These are phyloP conservation scores for Detonula confervacea DNA, from an alignment of 352 stramenopile genomes.

Conservation along the genomic window DNA sequence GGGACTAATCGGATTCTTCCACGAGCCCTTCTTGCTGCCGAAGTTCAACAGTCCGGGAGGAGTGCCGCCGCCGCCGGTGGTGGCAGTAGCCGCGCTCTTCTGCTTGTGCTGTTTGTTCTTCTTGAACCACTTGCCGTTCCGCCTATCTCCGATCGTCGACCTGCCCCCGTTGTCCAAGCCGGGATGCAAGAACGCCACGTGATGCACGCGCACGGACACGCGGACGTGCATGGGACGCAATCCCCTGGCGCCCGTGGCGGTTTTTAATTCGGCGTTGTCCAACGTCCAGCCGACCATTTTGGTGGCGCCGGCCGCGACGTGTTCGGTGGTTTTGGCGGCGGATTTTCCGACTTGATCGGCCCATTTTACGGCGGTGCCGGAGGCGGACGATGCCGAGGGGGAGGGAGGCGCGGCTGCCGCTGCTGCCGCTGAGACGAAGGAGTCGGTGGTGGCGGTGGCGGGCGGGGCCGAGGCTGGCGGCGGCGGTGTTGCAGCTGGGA, in stretches of 20 bases:
- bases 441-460: not conserved
- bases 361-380: not conserved
- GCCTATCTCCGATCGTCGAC: slow-evolving; percentile 6
- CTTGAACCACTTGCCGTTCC: slow-evolving; percentile 3
- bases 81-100: too few species aligned
- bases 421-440: not conserved
- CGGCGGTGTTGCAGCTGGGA: not conserved
- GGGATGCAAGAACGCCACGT: slow-evolving; percentile 57
- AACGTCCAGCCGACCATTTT: slow-evolving; percentile 46
- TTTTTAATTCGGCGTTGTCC: slow-evolving; percentile 26
- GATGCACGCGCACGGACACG: slow-evolving; percentile 56
- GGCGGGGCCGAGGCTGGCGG: not conserved
- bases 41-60: slow-evolving; percentile 45
- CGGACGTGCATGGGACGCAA: slow-evolving; percentile 58
- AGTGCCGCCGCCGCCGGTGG: too few species aligned
- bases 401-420: not conserved
- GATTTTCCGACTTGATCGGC: not conserved
- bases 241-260: slow-evolving; percentile 5
- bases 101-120: slow-evolving; percentile 6
- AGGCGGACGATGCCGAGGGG: not conserved
- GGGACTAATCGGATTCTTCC: slow-evolving; percentile 33
- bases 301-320: slow-evolving; percentile 9
- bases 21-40: slow-evolving; percentile 35
- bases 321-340: not conserved
- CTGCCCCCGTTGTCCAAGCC: slow-evolving; percentile 40